Evolutionary conservation across 306 rosid genomes (phyloP).

Genomic region (Pyrus betulifolia): DNA sequence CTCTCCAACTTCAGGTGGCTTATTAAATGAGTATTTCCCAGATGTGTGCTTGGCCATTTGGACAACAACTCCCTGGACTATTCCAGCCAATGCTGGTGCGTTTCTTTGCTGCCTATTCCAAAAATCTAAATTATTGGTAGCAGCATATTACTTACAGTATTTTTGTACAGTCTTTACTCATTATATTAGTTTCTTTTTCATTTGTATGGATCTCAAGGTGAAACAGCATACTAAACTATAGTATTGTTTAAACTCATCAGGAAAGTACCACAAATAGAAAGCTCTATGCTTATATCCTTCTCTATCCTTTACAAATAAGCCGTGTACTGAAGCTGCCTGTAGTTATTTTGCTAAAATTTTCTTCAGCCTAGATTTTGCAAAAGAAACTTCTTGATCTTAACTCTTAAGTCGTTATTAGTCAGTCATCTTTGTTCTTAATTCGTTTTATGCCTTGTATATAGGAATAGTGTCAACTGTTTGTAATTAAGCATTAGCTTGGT

Average conservation of each 20-base stretch:
- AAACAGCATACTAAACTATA: not conserved
- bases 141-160: not conserved
- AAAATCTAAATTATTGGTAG: constrained; percentile 7
- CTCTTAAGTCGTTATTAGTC: not conserved
- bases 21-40: constrained; percentile 61
- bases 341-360: not conserved
- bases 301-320: not conserved
- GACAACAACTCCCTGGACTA: constrained; percentile 99
- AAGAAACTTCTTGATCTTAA: not conserved
- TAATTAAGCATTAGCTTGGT: not conserved
- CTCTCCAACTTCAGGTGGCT: constrained; percentile 36
- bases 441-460: not conserved
- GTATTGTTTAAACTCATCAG: not conserved
- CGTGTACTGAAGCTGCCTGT: not conserved
- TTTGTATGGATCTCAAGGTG: not conserved
- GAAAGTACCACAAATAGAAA: not conserved
- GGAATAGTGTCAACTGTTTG: not conserved
- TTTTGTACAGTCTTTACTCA: not conserved
- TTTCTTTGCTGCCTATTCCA: constrained; percentile 22
- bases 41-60: constrained; percentile 83
- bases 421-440: not conserved
- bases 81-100: constrained; percentile 96
- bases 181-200: not conserved
- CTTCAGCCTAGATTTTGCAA: not conserved
- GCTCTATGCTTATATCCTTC: not conserved